Conservation (phyloP, 106 monocot species). For the Dioscorea zingiberensis region DNA sequence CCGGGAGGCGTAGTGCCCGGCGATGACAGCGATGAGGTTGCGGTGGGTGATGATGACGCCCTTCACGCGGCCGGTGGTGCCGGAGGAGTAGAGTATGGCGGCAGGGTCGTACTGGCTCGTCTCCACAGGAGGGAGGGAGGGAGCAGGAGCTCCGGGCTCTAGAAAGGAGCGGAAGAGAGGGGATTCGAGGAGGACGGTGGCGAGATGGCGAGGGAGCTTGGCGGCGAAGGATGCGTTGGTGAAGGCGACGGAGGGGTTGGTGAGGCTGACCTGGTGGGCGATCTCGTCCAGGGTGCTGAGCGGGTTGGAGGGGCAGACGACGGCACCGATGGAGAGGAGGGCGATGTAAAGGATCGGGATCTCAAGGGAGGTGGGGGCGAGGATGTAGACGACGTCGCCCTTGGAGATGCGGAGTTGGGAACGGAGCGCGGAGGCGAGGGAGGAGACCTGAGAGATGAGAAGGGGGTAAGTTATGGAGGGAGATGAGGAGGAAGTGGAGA, state of each 20-base stretch:
- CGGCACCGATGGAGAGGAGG: slow-evolving; percentile 20
- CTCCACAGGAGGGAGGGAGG: neutral
- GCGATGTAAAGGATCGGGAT: slow-evolving; percentile 26
- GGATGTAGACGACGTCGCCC: slow-evolving; percentile 28
- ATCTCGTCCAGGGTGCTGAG: slow-evolving; percentile 9
- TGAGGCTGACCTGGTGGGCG: slow-evolving; percentile 12
- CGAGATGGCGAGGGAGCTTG: slow-evolving; percentile 2
- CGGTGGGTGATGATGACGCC: slow-evolving; percentile 38
- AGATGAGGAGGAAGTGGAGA: slow-evolving; percentile 8
- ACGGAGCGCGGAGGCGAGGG: slow-evolving; percentile 20
- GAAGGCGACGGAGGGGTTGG: slow-evolving; percentile 14
- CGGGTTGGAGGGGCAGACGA: slow-evolving; percentile 8
- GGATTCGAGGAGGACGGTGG: slow-evolving; percentile 20
- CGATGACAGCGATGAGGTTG: slow-evolving; percentile 42
- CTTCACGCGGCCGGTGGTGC: slow-evolving; percentile 50
- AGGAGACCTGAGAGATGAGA: slow-evolving; percentile 5
- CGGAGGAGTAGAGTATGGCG: slow-evolving; percentile 46
- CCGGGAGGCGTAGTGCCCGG: neutral
- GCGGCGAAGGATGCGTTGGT: slow-evolving; percentile 4
- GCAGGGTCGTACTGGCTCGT: slow-evolving; percentile 36
- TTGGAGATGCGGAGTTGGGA: neutral
- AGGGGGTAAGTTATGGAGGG: slow-evolving; percentile 9
- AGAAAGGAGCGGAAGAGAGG: slow-evolving; percentile 18
- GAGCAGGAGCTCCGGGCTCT: too few relatives aligned
- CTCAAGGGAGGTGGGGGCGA: slow-evolving; percentile 9